These are phyloP conservation scores for Decorospora gaudefroyi DNA, from an alignment of 2,329 filamentous ascomycete genomes.

Conservation along the genomic window DNA sequence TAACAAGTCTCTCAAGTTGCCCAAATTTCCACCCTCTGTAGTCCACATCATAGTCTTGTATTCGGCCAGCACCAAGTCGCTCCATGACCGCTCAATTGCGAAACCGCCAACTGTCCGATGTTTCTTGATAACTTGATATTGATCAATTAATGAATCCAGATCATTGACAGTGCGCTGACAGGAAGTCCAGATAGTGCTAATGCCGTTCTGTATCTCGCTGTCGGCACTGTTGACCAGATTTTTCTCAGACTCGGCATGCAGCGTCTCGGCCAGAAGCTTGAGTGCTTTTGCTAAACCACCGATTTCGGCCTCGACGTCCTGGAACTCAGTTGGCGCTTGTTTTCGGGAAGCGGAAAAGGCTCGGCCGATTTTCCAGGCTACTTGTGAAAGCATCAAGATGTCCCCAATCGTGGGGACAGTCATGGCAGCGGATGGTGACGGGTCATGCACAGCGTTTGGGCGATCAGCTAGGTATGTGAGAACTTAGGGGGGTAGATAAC, in stretches of 20 bases:
- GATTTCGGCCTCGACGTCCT: constrained; percentile 51
- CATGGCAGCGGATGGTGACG: constrained; percentile 26
- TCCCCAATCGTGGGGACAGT: constrained; percentile 49
- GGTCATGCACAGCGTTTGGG: constrained; percentile 15
- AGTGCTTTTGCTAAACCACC: constrained; percentile 50
- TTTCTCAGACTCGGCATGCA: constrained; percentile 46
- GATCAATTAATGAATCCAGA: constrained; percentile 52
- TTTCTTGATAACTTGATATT: constrained; percentile 53
- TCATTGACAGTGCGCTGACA: constrained; percentile 50
- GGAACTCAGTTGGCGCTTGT: constrained; percentile 49
- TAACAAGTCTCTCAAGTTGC: constrained; percentile 48
- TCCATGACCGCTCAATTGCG: constrained; percentile 53
- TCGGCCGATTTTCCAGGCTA: constrained; percentile 53
- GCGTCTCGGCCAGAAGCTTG: constrained; percentile 52
- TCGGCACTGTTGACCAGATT: constrained; percentile 45
- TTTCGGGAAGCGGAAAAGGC: constrained; percentile 51
- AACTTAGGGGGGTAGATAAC: not conserved
- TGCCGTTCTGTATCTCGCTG: constrained; percentile 42
- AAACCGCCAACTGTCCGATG: constrained; percentile 49
- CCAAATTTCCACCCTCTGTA: constrained; percentile 50
- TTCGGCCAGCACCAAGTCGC: constrained; percentile 48
- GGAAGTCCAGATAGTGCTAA: constrained; percentile 48
- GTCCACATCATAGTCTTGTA: constrained; percentile 55
- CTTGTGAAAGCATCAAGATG: constrained; percentile 53
- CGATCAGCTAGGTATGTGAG: constrained; percentile 4